Conservation (phyloP, 2,329 filamentous ascomycete species). For the Fusarium chaquense region DNA sequence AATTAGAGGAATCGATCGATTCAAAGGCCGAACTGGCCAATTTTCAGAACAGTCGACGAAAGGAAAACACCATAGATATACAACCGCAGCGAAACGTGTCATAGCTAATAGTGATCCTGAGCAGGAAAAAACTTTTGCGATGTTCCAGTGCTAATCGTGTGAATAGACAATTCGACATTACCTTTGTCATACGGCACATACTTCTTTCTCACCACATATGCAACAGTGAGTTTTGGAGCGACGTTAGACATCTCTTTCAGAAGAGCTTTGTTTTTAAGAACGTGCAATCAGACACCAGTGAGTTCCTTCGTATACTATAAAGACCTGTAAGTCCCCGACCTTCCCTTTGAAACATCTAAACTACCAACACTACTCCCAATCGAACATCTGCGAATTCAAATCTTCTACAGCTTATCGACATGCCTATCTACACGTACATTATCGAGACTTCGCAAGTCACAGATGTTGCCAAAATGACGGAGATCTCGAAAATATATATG, state of each 20-base stretch:
- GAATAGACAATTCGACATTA: background rate
- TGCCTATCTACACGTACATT: background rate
- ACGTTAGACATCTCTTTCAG: background rate
- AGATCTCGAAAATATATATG: constrained; percentile 1
- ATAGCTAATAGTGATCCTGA: no score
- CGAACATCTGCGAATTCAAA: no score
- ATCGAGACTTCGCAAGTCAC: background rate
- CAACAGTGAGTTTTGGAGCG: background rate
- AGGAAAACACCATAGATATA: no score
- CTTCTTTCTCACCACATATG: background rate
- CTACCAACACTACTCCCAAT: background rate
- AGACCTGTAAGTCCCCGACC: background rate
- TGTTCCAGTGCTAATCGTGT: no score
- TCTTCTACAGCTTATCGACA: background rate
- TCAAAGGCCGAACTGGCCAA: no score
- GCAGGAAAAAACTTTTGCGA: no score
- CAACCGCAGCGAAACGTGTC: no score
- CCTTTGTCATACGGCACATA: background rate
- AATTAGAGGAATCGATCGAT: no score
- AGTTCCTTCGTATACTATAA: fast-evolving
- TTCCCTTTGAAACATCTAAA: background rate
- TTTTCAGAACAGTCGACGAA: no score
- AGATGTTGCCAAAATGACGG: background rate
- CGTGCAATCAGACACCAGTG: fast-evolving
- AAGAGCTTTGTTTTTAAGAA: background rate